Conservation (phyloP, 495 filamentous ascomycete genomes). For the Trichoderma asperelloides region DNA sequence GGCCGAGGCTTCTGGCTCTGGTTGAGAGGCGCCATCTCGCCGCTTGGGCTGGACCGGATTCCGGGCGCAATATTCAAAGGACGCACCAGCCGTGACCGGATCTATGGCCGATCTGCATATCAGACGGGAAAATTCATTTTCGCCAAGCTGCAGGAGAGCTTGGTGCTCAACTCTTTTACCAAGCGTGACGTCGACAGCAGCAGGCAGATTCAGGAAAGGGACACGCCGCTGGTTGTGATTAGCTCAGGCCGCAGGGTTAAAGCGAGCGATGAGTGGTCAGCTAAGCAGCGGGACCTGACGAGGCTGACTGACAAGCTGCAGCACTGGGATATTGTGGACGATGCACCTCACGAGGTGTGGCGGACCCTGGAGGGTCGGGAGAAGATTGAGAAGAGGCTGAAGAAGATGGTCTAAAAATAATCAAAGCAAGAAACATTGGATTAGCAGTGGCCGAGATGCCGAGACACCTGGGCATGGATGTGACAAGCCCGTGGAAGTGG, state of each 20-base stretch:
- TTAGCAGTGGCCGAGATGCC: background rate
- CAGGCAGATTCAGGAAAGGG: slow-evolving; percentile 61
- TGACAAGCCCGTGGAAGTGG: background rate
- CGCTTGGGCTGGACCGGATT: slow-evolving; percentile 73
- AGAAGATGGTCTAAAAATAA: slow-evolving; percentile 38
- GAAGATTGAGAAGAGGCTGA: slow-evolving; percentile 46
- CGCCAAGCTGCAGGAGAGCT: slow-evolving; percentile 83
- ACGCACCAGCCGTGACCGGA: slow-evolving; percentile 70
- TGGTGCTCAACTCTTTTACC: slow-evolving; percentile 75
- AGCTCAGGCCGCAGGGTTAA: slow-evolving; percentile 58
- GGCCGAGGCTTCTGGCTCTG: slow-evolving; percentile 74
- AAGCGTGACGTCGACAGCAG: slow-evolving; percentile 71
- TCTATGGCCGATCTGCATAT: slow-evolving; percentile 67
- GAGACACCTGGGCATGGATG: background rate
- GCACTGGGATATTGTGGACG: slow-evolving; percentile 77
- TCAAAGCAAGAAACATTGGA: background rate
- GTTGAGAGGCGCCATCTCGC: slow-evolving; percentile 74
- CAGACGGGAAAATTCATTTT: slow-evolving; percentile 76
- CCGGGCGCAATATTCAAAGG: slow-evolving; percentile 70
- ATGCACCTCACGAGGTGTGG: slow-evolving; percentile 88
- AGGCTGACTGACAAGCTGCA: slow-evolving; percentile 64
- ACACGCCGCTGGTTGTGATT: slow-evolving; percentile 69
- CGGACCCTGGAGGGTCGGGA: slow-evolving; percentile 53
- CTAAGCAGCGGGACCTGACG: slow-evolving; percentile 75
- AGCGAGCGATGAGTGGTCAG: slow-evolving; percentile 59